phyloP scores from a whole-genome alignment of 345 rosid species.

The Populus alba region DNA sequence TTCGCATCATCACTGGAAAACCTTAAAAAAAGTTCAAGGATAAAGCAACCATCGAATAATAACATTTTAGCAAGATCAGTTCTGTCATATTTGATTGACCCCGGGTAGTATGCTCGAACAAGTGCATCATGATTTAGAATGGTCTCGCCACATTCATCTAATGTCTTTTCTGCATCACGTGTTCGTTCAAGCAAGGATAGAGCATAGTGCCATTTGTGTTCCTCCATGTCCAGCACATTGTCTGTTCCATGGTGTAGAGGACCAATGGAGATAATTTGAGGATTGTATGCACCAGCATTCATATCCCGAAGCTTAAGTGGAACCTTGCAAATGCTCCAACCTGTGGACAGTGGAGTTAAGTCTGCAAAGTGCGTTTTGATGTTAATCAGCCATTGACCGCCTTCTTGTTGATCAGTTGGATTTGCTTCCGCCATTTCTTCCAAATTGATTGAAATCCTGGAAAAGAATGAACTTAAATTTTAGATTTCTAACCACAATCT shows the following conservation, averaged over 20 bases:
- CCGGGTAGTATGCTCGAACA: conserved; percentile 1
- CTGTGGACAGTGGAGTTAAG: no score
- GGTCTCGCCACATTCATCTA: background rate
- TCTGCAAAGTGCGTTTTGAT: no score
- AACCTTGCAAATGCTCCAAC: no score
- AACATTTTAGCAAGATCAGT: background rate
- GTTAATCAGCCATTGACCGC: no score
- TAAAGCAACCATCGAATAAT: conserved; percentile 13
- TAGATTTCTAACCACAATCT: no score
- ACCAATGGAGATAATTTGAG: no score
- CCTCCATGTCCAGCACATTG: background rate
- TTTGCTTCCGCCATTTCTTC: no score
- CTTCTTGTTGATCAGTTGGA: no score
- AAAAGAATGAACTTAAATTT: no score
- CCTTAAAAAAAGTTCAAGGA: conserved; percentile 24
- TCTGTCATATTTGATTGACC: rapidly evolving
- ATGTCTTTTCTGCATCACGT: background rate
- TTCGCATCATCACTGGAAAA: conserved; percentile 8
- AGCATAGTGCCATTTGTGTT: background rate
- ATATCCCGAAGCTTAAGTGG: no score
- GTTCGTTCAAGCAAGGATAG: conserved; percentile 11
- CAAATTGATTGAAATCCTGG: no score
- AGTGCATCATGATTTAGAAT: background rate
- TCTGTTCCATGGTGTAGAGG: background rate
- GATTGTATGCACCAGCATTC: no score